Conservation (phyloP, 1,139 yeast species). For the Pichia sp. region DNA sequence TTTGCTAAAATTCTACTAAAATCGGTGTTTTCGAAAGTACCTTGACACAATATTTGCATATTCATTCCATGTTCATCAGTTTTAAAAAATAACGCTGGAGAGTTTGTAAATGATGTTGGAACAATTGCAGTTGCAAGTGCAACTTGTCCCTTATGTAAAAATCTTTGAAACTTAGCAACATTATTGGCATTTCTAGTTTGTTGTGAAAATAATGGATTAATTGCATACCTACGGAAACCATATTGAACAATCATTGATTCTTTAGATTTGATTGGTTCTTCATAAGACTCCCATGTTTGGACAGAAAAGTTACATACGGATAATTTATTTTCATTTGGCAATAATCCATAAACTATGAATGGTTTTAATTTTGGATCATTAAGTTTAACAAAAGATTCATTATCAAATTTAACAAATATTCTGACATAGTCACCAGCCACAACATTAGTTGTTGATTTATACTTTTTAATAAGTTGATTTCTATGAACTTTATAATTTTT, state of each 20-base stretch:
- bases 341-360: conserved; percentile 63
- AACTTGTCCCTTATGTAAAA: conserved; percentile 68
- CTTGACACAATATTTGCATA: conserved; percentile 77
- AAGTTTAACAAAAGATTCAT: conserved; percentile 38
- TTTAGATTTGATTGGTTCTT: conserved; percentile 74
- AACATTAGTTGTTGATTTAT: conserved; percentile 51
- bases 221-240: conserved; percentile 86
- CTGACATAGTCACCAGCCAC: conserved; percentile 61
- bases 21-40: conserved; percentile 83
- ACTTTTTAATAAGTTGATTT: conserved; percentile 61
- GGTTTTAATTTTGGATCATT: conserved; percentile 39
- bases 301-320: conserved; percentile 79
- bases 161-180: conserved; percentile 82
- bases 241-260: conserved; percentile 80
- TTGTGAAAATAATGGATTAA: conserved; percentile 79
- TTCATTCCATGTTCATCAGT: conserved; percentile 31
- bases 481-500: conserved; percentile 74
- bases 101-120: conserved; percentile 78
- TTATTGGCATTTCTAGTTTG: conserved; percentile 73
- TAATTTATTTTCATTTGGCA: conserved; percentile 81
- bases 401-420: conserved; percentile 59
- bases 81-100: conserved; percentile 74
- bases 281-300: conserved; percentile 84
- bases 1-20: conserved; percentile 80
- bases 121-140: conserved; percentile 85